Base-by-base conservation (phyloP, 1,139 yeast species). In the Geotrichum australiense region DNA sequence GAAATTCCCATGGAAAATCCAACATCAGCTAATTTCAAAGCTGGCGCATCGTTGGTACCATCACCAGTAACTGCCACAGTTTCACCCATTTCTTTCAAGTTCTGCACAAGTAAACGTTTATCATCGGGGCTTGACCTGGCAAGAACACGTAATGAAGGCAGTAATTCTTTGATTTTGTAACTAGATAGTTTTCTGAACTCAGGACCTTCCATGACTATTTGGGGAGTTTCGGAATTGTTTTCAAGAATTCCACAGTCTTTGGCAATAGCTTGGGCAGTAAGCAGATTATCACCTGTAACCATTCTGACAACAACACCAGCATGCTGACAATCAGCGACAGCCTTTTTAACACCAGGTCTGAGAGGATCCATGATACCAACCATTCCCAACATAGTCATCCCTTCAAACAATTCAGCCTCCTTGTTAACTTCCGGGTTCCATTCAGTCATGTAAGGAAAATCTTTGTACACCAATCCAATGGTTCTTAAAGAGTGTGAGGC, bases 61-160 rank as follows among this genome's bases (percentile, higher is more conserved):
- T 91, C 98, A 60, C 98, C 98, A 25, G 98, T 91, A 32, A 89
- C 98, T 1, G 98, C 98, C 42, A 91, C 98, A 37, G 91, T 94
- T 57, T 91, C 96, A 26, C 91, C 94, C 57, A 79, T 71, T 38
- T 73, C 70, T 55, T 82, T 78, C 53, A 91, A 71, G n/a, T 86
- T 78, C 52, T 82, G 82, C 32, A 93, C 98, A 41, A 91, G 71
- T 29, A 84, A 67, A 49, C 94, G 71, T 64, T 91, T 91, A 64
- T 91, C 98, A 55, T 89, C 96, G 3, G 98, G 98, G 12, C 94
- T 81, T 1, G 96, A 87, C 57, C 98, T 74, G 1, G 97, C 98
- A 53, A 91, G 68, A 1, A 91, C 96, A 53, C 80, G 76, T 47
- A 91, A 68, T 34, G 73, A 69, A 5, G 94, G 95, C 10, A 80